Evolutionary conservation across 345 rosid species (phyloP), one percentile per base, ranked within the genome.

Genomic region (Aquilaria malaccensis): DNA sequence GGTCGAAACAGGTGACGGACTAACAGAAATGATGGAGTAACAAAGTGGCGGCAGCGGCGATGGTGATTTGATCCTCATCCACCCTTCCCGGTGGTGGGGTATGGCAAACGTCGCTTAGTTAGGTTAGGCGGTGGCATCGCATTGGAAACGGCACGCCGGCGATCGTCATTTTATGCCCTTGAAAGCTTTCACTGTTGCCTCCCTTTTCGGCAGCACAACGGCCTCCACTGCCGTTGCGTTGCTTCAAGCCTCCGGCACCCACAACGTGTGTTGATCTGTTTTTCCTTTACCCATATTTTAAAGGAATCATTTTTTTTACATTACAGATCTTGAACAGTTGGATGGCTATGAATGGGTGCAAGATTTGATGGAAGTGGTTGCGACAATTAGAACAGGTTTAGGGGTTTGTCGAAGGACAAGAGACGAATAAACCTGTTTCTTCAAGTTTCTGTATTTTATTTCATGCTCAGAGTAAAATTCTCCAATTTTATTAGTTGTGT

Each of bases 361-460:
- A 69, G 86, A 79, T 61, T 56, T 81, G 13, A 14, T 77, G 2
- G 72, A 76, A 37, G 48, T 77, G 45, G 89, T 83, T 15, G 76
- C 83, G 2, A 72, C 49, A 50, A 67, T 79, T 30, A 81, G 85
- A 63, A 68, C 62, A 6, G 62, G 62, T 11, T 77, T 84, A 6
- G 72, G 80, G 32, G 31, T 70, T 63, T 70, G 55, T 62, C 47
- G 74, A 11, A 69, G 77, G 32, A 61, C 67, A 48, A 62, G 6
- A 2, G 31, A 60, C 6, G 59, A 72, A 68, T 68, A 50, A 71
- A 76, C 45, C 58, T 51, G 45, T 47, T 30, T n/a, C 30, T n/a
- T 52, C 9, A 10, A 32, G 45, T n/a, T 22, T 22, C 22, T 37
- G 5, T n/a, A 1, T 30, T 11, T 10, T 1, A 7, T 58, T 47